Evolutionary conservation across 805 yeast species (phyloP).

Genomic region (Saccharomyces cerevisiae): DNA sequence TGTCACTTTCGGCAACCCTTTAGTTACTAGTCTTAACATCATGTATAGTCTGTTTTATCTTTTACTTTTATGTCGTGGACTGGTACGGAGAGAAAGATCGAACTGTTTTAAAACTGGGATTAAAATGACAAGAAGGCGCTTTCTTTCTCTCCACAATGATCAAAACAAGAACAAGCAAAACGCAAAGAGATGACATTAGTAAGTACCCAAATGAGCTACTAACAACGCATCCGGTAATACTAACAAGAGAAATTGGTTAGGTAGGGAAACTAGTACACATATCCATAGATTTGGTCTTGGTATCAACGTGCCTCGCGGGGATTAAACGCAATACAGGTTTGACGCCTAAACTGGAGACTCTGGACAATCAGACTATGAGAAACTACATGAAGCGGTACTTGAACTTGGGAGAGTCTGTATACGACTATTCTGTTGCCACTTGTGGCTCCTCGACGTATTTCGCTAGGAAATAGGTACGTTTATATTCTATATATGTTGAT

Average conservation of each 20-base stretch:
- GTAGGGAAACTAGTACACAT: slow-evolving; percentile 50
- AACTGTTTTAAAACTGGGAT: not conserved
- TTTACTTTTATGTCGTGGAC: not conserved
- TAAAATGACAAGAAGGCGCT: not conserved
- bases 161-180: not conserved
- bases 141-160: not conserved
- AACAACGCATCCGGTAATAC: not conserved
- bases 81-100: not conserved
- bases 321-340: slow-evolving; percentile 66
- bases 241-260: slow-evolving; percentile 14
- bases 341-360: slow-evolving; percentile 43
- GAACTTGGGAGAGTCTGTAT: slow-evolving; percentile 75
- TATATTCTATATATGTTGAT: not conserved
- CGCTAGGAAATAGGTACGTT: slow-evolving; percentile 38
- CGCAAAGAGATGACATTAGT: not conserved
- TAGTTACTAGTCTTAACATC: slow-evolving; percentile 6
- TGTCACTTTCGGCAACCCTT: slow-evolving; percentile 1
- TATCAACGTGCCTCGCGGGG: slow-evolving; percentile 65
- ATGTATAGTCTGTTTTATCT: not conserved
- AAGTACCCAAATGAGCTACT: not conserved
- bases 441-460: slow-evolving; percentile 71
- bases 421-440: slow-evolving; percentile 62
- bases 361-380: slow-evolving; percentile 40
- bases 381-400: slow-evolving; percentile 58
- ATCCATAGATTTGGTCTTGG: slow-evolving; percentile 49